These are phyloP conservation scores for Gaertneriomyces semiglobifer DNA, from an alignment of 192 early-diverging fungal genomes.

Conservation along the genomic window DNA sequence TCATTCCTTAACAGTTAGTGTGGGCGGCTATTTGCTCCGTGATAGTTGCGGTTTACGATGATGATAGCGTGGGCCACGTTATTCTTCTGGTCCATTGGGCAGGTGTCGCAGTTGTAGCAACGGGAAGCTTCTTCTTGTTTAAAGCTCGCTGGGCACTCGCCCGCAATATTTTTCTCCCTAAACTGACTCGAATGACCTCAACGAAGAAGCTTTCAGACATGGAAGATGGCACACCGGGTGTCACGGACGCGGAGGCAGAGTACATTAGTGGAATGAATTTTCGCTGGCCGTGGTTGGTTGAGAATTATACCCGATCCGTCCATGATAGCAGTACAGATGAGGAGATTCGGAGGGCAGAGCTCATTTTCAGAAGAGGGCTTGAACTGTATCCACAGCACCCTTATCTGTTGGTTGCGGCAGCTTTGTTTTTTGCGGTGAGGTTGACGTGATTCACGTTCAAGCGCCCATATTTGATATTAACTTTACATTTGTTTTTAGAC, in stretches of 20 bases:
- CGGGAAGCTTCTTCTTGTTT: background rate
- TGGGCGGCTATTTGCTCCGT: conserved; percentile 10
- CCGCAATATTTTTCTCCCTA: background rate
- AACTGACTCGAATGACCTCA: too few relatives aligned
- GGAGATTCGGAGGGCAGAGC: conserved; percentile 17
- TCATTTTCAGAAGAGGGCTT: conserved; percentile 17
- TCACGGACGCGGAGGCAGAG: too few relatives aligned
- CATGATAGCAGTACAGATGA: background rate
- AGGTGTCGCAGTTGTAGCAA: conserved; percentile 6
- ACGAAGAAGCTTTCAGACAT: background rate
- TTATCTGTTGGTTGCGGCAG: conserved; percentile 6
- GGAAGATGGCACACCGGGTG: background rate
- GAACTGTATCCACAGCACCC: conserved; percentile 14
- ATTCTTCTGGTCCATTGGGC: conserved; percentile 8
- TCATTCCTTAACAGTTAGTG: background rate
- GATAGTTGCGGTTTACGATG: background rate
- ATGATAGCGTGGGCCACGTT: background rate
- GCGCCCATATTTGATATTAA: background rate
- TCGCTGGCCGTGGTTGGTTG: background rate
- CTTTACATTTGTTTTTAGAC: background rate
- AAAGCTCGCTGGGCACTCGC: conserved; percentile 1
- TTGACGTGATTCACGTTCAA: background rate
- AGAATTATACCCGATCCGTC: conserved; percentile 1
- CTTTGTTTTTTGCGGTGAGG: conserved; percentile 21
- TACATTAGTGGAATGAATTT: background rate